Evolutionary conservation across 2,329 filamentous ascomycete species (phyloP).

Genomic region (Verticillium zaregamsianum): DNA sequence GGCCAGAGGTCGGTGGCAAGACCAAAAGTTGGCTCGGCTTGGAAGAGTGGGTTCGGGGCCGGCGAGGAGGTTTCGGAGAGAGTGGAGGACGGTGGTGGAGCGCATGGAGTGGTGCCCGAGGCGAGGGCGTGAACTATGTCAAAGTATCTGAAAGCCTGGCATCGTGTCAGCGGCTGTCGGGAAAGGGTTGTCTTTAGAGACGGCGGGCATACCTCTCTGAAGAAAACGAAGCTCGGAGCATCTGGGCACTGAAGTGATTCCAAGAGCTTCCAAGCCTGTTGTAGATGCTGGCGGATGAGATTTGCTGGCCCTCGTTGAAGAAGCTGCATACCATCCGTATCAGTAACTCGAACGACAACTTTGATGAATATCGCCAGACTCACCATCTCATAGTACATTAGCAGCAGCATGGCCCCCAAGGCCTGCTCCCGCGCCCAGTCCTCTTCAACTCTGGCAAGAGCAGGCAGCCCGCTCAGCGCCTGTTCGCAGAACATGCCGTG

Average conservation of each 20-base stretch:
- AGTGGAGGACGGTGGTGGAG: not conserved
- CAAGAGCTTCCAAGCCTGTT: slow-evolving; percentile 9
- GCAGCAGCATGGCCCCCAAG: slow-evolving; percentile 7
- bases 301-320: slow-evolving; percentile 6
- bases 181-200: not conserved
- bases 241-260: slow-evolving; percentile 4
- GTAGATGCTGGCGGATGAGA: slow-evolving; percentile 6
- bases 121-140: slow-evolving; percentile 11
- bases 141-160: slow-evolving; percentile 12
- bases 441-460: slow-evolving; percentile 6
- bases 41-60: not conserved
- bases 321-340: slow-evolving; percentile 1
- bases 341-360: not conserved
- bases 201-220: slow-evolving; percentile 5
- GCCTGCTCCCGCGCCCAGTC: slow-evolving; percentile 9
- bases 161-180: not conserved
- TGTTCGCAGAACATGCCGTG: slow-evolving; percentile 7
- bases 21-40: slow-evolving; percentile 5
- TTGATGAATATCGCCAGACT: not conserved
- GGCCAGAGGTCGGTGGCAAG: slow-evolving; percentile 11
- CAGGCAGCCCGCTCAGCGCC: slow-evolving; percentile 5
- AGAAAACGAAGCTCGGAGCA: slow-evolving; percentile 6
- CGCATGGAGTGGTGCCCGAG: slow-evolving; percentile 3
- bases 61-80: not conserved
- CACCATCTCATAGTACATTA: slow-evolving; percentile 12